Conservation (phyloP, 768 basidiomycete species). For the Suillus fuscotomentosus region DNA sequence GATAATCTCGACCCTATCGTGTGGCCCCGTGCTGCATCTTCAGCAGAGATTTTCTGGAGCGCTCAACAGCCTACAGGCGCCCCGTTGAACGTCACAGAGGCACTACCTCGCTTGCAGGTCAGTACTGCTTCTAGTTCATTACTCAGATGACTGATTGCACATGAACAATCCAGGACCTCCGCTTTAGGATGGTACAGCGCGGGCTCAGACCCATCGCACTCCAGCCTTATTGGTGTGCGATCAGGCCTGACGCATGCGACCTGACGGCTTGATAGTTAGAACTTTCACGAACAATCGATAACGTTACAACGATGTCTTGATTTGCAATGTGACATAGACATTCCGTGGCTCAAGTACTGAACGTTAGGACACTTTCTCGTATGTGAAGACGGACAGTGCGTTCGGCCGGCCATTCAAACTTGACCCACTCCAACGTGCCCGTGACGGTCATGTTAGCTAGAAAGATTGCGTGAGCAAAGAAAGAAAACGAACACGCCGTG, state of each 20-base stretch:
- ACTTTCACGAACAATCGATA: neutral
- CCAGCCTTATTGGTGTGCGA: constrained; percentile 59
- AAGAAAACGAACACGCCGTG: neutral
- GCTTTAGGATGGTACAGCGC: constrained; percentile 47
- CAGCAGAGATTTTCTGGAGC: constrained; percentile 57
- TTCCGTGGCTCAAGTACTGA: constrained; percentile 58
- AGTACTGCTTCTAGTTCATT: neutral
- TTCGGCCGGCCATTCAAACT: constrained; percentile 83
- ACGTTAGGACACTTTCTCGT: constrained; percentile 78
- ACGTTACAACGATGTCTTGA: neutral
- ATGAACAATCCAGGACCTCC: constrained; percentile 32
- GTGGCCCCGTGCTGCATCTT: constrained; percentile 48
- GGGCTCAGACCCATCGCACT: constrained; percentile 47
- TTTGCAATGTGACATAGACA: neutral
- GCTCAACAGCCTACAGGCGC: constrained; percentile 36
- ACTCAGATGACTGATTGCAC: neutral
- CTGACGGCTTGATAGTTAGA: constrained; percentile 17
- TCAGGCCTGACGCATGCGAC: constrained; percentile 47
- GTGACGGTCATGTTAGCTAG: constrained; percentile 56
- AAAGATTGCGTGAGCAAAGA: neutral
- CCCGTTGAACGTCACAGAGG: constrained; percentile 34
- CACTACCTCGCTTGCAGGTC: constrained; percentile 48
- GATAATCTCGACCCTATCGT: constrained; percentile 41
- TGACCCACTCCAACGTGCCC: constrained; percentile 68
- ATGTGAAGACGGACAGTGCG: constrained; percentile 83